Base-by-base conservation (phyloP, 352 stramenopile genomes). In the Globisporangium takayamanum region DNA sequence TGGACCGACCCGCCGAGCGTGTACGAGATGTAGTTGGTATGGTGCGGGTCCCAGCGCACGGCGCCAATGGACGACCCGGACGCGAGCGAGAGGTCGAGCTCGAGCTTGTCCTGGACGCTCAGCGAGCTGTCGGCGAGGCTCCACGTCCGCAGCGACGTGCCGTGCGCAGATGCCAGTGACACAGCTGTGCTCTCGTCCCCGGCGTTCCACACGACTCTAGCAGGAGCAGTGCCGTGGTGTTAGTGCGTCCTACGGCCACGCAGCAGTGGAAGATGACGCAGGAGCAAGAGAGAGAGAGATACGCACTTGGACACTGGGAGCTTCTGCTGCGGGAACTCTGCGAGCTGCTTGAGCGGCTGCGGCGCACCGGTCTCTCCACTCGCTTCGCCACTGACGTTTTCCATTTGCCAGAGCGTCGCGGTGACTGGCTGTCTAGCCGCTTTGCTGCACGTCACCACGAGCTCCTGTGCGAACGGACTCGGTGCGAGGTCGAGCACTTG, bases 41-140 rank as follows among this genome's bases (percentile, higher is more conserved):
- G 73, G 55, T 97, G 89, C 51, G 89, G 89, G 30, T 97, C 87
- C 87, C 87, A 97, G 14, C 67, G 67, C 50, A 93, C 62, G 0
- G 74, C 68, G 0, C 57, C 70, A 2, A 87, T 61, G 5, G 63
- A 44, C 30, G 67, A 62, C 44, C 64, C 60, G 0, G 74, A 59
- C 1, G 54, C 66, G 28, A 84, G 62, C 15, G 76, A 78, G 41
- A 86, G 56, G n/a, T 88, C 76, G 53, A 86, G 65, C 53, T 78
- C 63, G 28, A 83, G 61, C 30, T 73, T 76, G 30, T 81, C 60
- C 50, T 82, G 66, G 18, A 66, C 50, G n/a, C 63, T 60, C 6
- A 80, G 47, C 25, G 65, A 56, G 30, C 63, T 67, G 44, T 68
- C 67, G 47, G 73, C 50, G 11, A 89, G 50, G 37, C 75, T 69